phyloP scores from a whole-genome alignment of 106 monocot genomes.

The Dactylorhiza incarnata region DNA sequence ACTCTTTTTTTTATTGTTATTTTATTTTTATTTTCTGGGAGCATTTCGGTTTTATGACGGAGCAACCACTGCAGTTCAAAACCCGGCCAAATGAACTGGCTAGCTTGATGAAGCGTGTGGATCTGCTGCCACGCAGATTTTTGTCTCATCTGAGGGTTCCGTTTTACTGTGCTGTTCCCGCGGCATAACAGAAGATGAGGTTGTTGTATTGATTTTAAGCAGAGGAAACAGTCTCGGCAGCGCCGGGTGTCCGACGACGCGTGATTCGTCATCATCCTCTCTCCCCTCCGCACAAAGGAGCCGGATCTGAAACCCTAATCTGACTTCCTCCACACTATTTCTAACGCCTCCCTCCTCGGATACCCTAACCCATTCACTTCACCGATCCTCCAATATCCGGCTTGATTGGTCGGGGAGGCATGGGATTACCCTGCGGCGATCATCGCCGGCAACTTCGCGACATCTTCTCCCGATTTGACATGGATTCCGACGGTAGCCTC shows the following conservation, averaged over 20 bases:
- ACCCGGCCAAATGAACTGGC: too few species aligned
- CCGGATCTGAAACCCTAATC: neutral
- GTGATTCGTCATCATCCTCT: neutral
- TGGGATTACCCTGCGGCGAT: constrained; percentile 1
- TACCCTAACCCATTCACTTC: neutral
- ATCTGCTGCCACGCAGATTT: too few species aligned
- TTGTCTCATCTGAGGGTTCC: too few species aligned
- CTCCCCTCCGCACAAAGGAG: neutral
- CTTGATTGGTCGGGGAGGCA: neutral
- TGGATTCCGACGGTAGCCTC: constrained; percentile 64
- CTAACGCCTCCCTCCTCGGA: neutral
- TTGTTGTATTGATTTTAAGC: too few species aligned
- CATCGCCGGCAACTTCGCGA: constrained; percentile 41
- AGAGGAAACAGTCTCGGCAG: too few species aligned
- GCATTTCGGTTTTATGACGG: too few species aligned
- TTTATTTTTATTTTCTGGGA: too few species aligned
- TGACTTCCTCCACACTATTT: neutral
- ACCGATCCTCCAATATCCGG: neutral
- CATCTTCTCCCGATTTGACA: constrained; percentile 64
- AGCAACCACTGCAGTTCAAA: too few species aligned
- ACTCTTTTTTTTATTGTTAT: too few species aligned
- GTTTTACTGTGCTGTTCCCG: too few species aligned
- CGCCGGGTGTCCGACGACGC: neutral
- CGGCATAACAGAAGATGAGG: too few species aligned
- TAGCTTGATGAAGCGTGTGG: too few species aligned